Evolutionary conservation across 768 basidiomycete species (phyloP).

Genomic region (Cystofilobasidium ferigula): DNA sequence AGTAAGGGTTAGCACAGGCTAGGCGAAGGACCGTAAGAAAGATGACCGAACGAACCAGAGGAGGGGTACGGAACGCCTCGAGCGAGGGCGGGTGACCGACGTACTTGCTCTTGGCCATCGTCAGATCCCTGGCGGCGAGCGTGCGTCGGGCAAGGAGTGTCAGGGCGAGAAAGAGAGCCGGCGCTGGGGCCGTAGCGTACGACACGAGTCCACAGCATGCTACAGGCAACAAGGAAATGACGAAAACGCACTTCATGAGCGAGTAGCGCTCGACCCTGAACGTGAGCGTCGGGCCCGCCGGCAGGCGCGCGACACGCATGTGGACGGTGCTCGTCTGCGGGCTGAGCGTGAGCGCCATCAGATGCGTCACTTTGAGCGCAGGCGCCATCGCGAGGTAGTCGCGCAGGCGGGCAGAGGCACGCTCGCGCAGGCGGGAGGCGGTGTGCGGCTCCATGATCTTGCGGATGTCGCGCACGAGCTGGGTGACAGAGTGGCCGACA

Average conservation of each 20-base stretch:
- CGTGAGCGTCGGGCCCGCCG: slow-evolving; percentile 83
- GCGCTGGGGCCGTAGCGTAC: background rate
- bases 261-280: slow-evolving; percentile 89
- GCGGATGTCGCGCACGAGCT: slow-evolving; percentile 83
- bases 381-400: slow-evolving; percentile 90
- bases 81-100: slow-evolving; percentile 35
- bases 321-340: slow-evolving; percentile 63
- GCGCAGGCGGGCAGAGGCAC: slow-evolving; percentile 52
- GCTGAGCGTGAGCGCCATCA: slow-evolving; percentile 83
- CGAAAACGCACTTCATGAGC: slow-evolving; percentile 53
- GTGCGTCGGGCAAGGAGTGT: too few species aligned
- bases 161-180: background rate
- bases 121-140: slow-evolving; percentile 32
- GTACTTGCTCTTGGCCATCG: slow-evolving; percentile 35
- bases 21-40: background rate
- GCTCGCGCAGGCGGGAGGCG: slow-evolving; percentile 81
- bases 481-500: slow-evolving; percentile 72
- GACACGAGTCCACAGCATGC: background rate
- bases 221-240: too few species aligned
- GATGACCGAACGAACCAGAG: slow-evolving; percentile 52
- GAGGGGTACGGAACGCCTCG: slow-evolving; percentile 65
- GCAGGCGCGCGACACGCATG: slow-evolving; percentile 71
- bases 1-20: background rate
- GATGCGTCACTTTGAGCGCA: slow-evolving; percentile 76
- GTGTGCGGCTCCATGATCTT: slow-evolving; percentile 98